Evolutionary conservation across 345 rosid genomes (phyloP).

Genomic region (Eucalyptus grandis): DNA sequence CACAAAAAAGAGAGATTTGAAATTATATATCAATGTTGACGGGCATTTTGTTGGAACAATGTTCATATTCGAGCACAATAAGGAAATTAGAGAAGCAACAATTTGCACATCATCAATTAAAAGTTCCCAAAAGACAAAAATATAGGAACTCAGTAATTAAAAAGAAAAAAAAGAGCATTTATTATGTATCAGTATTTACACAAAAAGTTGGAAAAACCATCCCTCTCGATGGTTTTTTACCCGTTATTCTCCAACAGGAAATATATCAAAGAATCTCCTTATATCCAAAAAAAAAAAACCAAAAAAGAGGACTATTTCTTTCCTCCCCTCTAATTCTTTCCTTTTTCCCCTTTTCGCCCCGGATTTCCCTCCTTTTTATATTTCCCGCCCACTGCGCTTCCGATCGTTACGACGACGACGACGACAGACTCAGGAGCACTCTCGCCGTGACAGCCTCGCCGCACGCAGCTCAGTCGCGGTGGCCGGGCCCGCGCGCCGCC

Average conservation of each 20-base stretch:
- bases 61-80: background rate
- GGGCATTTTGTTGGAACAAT: no score
- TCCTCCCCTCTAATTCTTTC: background rate
- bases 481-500: no score
- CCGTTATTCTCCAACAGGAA: background rate
- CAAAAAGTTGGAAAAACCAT: background rate
- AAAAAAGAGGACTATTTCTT: background rate
- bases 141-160: background rate
- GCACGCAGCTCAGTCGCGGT: background rate
- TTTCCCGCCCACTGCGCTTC: background rate
- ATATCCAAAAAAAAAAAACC: background rate
- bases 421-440: conserved; percentile 36
- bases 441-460: conserved; percentile 11
- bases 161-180: background rate
- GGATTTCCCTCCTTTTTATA: background rate
- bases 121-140: background rate
- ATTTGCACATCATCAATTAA: background rate
- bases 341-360: background rate
- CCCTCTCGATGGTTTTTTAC: background rate
- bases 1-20: no score
- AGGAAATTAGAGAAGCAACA: background rate
- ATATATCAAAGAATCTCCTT: background rate
- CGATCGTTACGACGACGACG: conserved; percentile 2
- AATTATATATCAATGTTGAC: no score
- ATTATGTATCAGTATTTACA: background rate